Evolutionary conservation across 2,329 filamentous ascomycete genomes (phyloP).

Genomic region (Ceratocystiopsis sp.): DNA sequence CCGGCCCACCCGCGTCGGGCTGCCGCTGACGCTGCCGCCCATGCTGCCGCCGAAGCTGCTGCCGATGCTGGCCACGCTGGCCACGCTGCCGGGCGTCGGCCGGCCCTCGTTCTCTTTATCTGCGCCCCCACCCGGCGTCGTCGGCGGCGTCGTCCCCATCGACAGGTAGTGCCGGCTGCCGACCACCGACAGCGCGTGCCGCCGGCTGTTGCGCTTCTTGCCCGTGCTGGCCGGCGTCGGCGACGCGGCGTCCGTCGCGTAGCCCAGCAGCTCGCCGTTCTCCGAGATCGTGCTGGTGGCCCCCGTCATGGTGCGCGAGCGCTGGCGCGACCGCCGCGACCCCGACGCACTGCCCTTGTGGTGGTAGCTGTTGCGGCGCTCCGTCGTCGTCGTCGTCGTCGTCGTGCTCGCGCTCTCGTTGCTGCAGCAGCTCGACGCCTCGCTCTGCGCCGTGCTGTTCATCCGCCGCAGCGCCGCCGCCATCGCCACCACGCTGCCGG

Average conservation of each 20-base stretch:
- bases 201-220: background rate
- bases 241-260: background rate
- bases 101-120: too few relatives aligned
- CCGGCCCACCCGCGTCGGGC: slow-evolving; percentile 1
- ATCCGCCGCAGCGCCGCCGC: slow-evolving; percentile 37
- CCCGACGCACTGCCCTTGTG: background rate
- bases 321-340: background rate
- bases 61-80: too few relatives aligned
- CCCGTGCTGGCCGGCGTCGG: slow-evolving; percentile 4
- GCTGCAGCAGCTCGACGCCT: slow-evolving; percentile 19
- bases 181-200: background rate
- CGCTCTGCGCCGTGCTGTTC: slow-evolving; percentile 33
- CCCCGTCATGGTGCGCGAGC: background rate
- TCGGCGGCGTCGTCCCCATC: slow-evolving; percentile 4
- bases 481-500: slow-evolving; percentile 18
- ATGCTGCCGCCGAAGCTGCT: too few relatives aligned
- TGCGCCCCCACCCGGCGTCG: background rate
- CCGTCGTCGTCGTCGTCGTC: slow-evolving; percentile 5
- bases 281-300: too few relatives aligned
- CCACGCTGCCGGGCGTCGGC: too few relatives aligned
- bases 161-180: slow-evolving; percentile 9
- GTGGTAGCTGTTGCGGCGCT: background rate
- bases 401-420: slow-evolving; percentile 5
- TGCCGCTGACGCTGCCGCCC: background rate
- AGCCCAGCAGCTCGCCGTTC: background rate